Evolutionary conservation across 371 early-diverging fungal species (phyloP), one percentile per base, ranked within the genome.

Genomic region (Lichtheimia ornata): DNA sequence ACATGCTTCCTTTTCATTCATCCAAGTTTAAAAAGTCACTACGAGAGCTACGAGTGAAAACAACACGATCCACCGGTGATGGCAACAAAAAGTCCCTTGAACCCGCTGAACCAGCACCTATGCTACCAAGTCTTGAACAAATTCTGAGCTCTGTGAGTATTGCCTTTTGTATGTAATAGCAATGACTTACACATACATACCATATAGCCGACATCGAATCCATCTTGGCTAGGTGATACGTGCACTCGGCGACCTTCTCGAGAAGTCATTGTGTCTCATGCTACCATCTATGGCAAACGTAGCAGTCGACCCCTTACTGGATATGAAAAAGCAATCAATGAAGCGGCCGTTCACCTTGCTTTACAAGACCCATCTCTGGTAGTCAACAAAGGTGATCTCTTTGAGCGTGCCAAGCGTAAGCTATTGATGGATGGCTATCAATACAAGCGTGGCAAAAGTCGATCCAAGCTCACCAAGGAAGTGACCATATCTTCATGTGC

Each of bases 361-460:
- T 71, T 84, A 7, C 69, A 76, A 6, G 75, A 84, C 18, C 82
- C 83, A 14, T 50, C 70, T 17, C 56, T 84, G 17, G 62, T 86
- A 27, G 69, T 76, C 2, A 72, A 83, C 53, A 84, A 83, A 58
- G 83, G 83, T 0, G 40, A 59, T 2, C 62, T 86, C 7, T 83
- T 84, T 59, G 77, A 79, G 25, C 66, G 70, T 50, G 85, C 87
- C n/a, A 84, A 84, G 59, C 77, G 81, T 14, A 78, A 80, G 53
- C 61, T 86, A 1, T 56, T 86, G 22, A 70, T 71, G 25, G 76
- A 76, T 22, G 85, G 84, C 6, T 86, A 82, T 52, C 69, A 67
- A n/a, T 86, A 86, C 61, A 84, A 84, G 54, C 82, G 87, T 14
- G 87, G 87, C 13, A 67, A 69, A 28, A 84, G 84, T 47, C 73